Percentiles rank a stretch among this genome's conserved stretches.
Conservation (phyloP, 768 basidiomycete species). For the Albatrellus ellisii region DNA sequence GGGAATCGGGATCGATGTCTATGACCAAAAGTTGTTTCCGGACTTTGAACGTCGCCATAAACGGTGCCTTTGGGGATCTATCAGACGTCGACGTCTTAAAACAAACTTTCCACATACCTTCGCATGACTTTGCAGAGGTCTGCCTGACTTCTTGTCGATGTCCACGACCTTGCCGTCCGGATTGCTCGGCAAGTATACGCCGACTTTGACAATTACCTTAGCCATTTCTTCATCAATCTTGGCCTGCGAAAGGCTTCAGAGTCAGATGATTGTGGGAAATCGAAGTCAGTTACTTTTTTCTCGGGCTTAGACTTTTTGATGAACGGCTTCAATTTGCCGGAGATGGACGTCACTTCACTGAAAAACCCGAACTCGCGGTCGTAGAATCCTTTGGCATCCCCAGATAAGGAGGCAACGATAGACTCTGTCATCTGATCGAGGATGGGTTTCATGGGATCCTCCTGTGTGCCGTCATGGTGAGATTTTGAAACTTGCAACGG, state of each 20-base stretch:
- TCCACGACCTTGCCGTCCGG: constrained; percentile 96
- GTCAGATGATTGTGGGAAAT: background rate
- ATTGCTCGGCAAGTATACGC: constrained; percentile 95
- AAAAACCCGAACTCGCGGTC: constrained; percentile 95
- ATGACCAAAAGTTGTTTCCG: constrained; percentile 68
- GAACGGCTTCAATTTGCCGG: constrained; percentile 91
- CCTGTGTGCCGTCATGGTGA: constrained; percentile 29
- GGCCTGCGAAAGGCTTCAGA: constrained; percentile 35
- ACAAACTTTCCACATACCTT: constrained; percentile 41
- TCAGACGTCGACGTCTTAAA: background rate
- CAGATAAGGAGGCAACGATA: constrained; percentile 78
- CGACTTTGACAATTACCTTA: constrained; percentile 84
- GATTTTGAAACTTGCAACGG: background rate
- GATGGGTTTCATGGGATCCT: constrained; percentile 92
- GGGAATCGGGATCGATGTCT: constrained; percentile 57
- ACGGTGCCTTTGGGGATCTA: constrained; percentile 63
- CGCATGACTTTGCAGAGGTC: constrained; percentile 94
- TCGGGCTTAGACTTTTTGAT: constrained; percentile 93
- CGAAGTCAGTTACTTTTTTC: constrained; percentile 60
- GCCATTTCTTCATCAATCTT: constrained; percentile 99
- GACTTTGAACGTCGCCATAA: constrained; percentile 99
- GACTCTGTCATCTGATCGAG: constrained; percentile 76
- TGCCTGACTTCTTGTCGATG: constrained; percentile 91
- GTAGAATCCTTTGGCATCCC: constrained; percentile 80
- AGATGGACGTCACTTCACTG: constrained; percentile 93